Conservation (phyloP, 306 rosid species). For the Dryas drummondii region DNA sequence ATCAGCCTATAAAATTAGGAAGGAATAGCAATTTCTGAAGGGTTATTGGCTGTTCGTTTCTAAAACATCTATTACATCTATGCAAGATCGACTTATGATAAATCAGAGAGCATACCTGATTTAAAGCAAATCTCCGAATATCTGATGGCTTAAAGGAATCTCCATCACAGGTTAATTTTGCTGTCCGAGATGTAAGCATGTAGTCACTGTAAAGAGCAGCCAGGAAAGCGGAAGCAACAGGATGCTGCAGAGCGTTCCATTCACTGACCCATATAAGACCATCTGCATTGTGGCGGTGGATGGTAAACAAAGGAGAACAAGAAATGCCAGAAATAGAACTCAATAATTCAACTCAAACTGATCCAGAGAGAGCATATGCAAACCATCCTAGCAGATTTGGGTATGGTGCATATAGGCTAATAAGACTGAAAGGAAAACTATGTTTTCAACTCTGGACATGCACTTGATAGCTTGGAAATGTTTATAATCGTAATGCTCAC, state of each 20-base stretch:
- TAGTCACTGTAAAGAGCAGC: constrained; percentile 88
- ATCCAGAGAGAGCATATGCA: not conserved
- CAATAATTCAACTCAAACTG: not conserved
- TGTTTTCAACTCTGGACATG: constrained; percentile 5
- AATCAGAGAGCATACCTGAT: constrained; percentile 60
- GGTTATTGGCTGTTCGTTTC: not conserved
- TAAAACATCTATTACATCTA: not conserved
- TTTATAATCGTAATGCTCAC: not conserved
- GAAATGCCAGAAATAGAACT: not conserved
- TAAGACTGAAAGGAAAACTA: not conserved
- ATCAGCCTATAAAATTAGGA: constrained; percentile 57
- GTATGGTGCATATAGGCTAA: not conserved
- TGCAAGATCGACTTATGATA: not conserved
- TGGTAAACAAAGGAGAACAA: constrained; percentile 6
- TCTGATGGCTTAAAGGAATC: constrained; percentile 59
- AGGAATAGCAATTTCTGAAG: constrained; percentile 9
- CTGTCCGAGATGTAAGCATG: constrained; percentile 75
- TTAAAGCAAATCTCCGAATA: constrained; percentile 68
- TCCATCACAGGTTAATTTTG: constrained; percentile 56
- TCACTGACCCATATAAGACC: constrained; percentile 86
- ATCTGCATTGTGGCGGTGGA: constrained; percentile 39
- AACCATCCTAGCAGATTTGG: not conserved
- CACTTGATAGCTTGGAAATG: constrained; percentile 4
- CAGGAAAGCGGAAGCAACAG: constrained; percentile 92
- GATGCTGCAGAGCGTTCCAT: constrained; percentile 94